phyloP scores from a whole-genome alignment of 306 rosid genomes.

The Vigna nakashimae region DNA sequence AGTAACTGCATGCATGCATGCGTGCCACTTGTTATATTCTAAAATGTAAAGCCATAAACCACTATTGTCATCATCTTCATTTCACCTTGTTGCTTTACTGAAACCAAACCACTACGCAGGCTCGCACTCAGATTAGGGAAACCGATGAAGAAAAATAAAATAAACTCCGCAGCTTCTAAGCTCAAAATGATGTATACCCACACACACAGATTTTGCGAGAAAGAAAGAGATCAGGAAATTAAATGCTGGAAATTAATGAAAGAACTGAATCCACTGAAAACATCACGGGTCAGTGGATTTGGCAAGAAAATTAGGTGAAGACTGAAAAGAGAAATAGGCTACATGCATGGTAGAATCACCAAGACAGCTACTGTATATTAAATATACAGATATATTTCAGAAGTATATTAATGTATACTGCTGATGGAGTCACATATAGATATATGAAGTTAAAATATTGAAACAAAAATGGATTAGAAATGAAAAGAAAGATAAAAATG shows the following conservation, averaged over 20 bases:
- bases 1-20: conserved; percentile 64
- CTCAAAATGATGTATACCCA: neutral
- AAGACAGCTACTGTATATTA: neutral
- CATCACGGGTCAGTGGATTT: conserved; percentile 1
- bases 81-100: conserved; percentile 41
- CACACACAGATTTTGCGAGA: neutral
- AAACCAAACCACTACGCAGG: neutral
- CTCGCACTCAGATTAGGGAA: neutral
- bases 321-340: neutral
- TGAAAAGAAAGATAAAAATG: neutral
- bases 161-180: neutral
- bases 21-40: conserved; percentile 67
- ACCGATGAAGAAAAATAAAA: neutral
- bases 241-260: conserved; percentile 27
- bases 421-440: conserved; percentile 28
- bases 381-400: conserved; percentile 6
- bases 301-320: neutral
- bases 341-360: conserved; percentile 39
- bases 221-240: conserved; percentile 7
- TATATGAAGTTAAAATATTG: neutral
- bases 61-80: conserved; percentile 39
- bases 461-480: neutral
- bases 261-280: neutral
- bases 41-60: conserved; percentile 20
- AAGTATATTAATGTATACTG: conserved; percentile 27